phyloP scores from a whole-genome alignment of 805 yeast genomes.

The Cyberlindnera nakhonratchasimensis region DNA sequence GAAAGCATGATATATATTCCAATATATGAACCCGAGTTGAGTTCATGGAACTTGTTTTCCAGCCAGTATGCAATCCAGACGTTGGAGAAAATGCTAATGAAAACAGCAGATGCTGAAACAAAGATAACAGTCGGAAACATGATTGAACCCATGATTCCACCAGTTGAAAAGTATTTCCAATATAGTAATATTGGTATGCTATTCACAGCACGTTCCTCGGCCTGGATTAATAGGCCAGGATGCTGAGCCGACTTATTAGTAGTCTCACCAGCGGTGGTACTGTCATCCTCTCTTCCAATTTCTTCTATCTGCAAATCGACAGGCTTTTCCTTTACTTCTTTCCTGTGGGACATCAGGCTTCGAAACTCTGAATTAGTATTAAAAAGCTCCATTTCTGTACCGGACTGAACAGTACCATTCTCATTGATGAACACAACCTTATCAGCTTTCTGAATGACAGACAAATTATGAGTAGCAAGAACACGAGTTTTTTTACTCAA shows the following conservation, averaged over 20 bases:
- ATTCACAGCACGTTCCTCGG: constrained; percentile 38
- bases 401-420: constrained; percentile 61
- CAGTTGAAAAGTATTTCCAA: constrained; percentile 30
- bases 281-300: background rate
- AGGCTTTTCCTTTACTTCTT: background rate
- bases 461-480: constrained; percentile 79
- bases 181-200: constrained; percentile 34
- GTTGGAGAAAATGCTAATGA: constrained; percentile 57
- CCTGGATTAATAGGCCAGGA: constrained; percentile 16
- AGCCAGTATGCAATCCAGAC: constrained; percentile 82
- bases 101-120: constrained; percentile 35
- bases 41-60: constrained; percentile 43
- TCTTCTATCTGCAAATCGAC: background rate
- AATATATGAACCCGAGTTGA: constrained; percentile 53
- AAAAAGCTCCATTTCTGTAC: constrained; percentile 52
- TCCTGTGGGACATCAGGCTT: constrained; percentile 42
- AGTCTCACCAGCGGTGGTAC: background rate
- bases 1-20: constrained; percentile 60
- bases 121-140: constrained; percentile 25
- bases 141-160: constrained; percentile 41
- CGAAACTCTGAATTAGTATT: constrained; percentile 42
- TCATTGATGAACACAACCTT: constrained; percentile 57
- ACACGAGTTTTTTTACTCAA: constrained; percentile 58
- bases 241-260: too few species aligned
- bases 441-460: constrained; percentile 64